Conservation (phyloP, 1,139 yeast genomes). For the Suhomyces chickasaworum region DNA sequence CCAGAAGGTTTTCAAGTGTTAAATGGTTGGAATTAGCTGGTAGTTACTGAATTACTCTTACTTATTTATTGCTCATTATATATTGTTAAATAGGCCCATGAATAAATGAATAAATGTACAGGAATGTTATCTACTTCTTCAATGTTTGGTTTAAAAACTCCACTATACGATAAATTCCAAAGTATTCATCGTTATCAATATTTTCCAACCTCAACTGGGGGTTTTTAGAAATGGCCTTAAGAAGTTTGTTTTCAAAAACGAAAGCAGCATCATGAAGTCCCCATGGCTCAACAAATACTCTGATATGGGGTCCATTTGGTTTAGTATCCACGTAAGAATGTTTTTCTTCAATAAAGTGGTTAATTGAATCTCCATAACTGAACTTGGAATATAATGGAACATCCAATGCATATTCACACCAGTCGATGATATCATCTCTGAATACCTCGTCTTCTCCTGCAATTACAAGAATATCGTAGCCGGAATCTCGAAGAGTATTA, state of each 20-base stretch:
- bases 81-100: too few relatives aligned
- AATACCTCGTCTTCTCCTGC: conserved; percentile 49
- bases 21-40: too few relatives aligned
- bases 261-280: conserved; percentile 46
- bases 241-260: conserved; percentile 32
- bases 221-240: conserved; percentile 9
- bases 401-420: conserved; percentile 37
- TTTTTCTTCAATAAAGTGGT: conserved; percentile 21
- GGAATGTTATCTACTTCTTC: neutral
- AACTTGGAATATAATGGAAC: conserved; percentile 26
- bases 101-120: too few relatives aligned
- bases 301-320: conserved; percentile 20
- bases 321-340: conserved; percentile 21
- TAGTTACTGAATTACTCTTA: too few relatives aligned
- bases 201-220: conserved; percentile 9
- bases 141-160: conserved; percentile 29
- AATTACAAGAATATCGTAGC: conserved; percentile 33
- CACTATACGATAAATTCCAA: conserved; percentile 31
- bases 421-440: conserved; percentile 43
- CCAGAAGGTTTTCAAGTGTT: too few relatives aligned
- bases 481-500: conserved; percentile 32
- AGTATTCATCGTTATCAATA: conserved; percentile 23
- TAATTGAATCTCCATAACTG: conserved; percentile 31
- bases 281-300: conserved; percentile 43
- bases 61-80: too few relatives aligned